Conservation (phyloP, 768 basidiomycete species). For the Pilatotrama ljubarskyi region DNA sequence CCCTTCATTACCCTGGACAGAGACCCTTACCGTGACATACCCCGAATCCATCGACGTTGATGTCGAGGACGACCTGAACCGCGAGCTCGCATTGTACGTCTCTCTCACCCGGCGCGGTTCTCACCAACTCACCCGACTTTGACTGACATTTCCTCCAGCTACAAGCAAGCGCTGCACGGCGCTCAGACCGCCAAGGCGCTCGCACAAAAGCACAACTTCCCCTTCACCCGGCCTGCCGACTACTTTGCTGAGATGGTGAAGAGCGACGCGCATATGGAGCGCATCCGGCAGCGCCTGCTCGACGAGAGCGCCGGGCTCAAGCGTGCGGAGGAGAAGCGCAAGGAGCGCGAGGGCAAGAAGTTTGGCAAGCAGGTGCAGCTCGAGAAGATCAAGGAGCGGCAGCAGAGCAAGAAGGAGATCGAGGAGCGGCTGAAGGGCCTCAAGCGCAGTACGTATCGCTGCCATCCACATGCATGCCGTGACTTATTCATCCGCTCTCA, state of each 20-base stretch:
- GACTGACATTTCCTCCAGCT: conserved; percentile 48
- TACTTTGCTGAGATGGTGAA: conserved; percentile 99
- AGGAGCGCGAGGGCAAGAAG: conserved; percentile 94
- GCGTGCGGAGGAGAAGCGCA: conserved; percentile 87
- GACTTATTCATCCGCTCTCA: neutral
- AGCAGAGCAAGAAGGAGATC: conserved; percentile 89
- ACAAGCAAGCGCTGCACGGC: conserved; percentile 90
- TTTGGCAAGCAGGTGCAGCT: conserved; percentile 97
- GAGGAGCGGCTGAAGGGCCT: conserved; percentile 82
- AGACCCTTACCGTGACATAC: conserved; percentile 72
- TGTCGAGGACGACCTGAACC: conserved; percentile 85
- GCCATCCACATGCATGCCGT: neutral
- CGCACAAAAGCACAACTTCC: conserved; percentile 75
- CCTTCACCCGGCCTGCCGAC: conserved; percentile 89
- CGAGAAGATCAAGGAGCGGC: conserved; percentile 90
- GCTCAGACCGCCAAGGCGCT: conserved; percentile 75
- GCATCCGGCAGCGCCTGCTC: conserved; percentile 85
- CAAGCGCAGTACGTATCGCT: conserved; percentile 73
- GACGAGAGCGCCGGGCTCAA: conserved; percentile 90
- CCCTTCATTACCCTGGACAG: conserved; percentile 77
- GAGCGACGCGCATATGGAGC: conserved; percentile 95
- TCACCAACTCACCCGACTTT: neutral
- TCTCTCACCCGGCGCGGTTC: neutral
- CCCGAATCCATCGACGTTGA: conserved; percentile 74
- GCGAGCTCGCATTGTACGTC: conserved; percentile 93